Evolutionary conservation across 1,139 yeast genomes (phyloP).

Genomic region (Blastobotrys aristatus): DNA sequence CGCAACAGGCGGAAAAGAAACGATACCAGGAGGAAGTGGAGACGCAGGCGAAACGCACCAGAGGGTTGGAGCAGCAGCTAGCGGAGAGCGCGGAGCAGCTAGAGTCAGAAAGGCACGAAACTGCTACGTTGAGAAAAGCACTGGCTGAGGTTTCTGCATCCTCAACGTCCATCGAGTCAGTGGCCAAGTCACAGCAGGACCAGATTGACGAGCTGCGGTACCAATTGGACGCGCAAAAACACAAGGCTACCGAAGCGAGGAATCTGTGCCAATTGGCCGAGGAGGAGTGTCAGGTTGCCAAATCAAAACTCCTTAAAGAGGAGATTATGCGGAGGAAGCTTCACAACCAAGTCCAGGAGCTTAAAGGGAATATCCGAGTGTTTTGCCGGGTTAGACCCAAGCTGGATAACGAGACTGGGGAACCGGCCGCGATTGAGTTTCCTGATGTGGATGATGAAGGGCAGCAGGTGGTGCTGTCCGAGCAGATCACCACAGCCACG

Average conservation of each 20-base stretch:
- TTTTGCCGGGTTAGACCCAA: constrained; percentile 81
- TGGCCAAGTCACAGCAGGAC: constrained; percentile 19
- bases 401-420: constrained; percentile 20
- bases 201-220: constrained; percentile 23
- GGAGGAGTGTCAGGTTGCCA: constrained; percentile 24
- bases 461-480: constrained; percentile 33
- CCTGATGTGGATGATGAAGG: constrained; percentile 53
- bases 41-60: constrained; percentile 17
- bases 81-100: constrained; percentile 26
- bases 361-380: constrained; percentile 89
- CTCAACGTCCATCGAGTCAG: constrained; percentile 19
- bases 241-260: constrained; percentile 18
- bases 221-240: constrained; percentile 18
- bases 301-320: constrained; percentile 40
- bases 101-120: constrained; percentile 30
- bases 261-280: constrained; percentile 19
- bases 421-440: constrained; percentile 34
- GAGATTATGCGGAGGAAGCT: constrained; percentile 56
- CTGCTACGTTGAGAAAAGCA: constrained; percentile 24
- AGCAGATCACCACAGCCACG: constrained; percentile 24
- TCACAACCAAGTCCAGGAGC: constrained; percentile 74
- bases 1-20: constrained; percentile 20
- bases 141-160: constrained; percentile 19
- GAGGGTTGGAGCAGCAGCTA: constrained; percentile 24
- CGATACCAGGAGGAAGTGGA: constrained; percentile 10